A percentile compares a stretch with the other conserved stretches of the same genome.
phyloP scores from a whole-genome alignment of 495 filamentous ascomycete genomes.

The Neurospora sp. region DNA sequence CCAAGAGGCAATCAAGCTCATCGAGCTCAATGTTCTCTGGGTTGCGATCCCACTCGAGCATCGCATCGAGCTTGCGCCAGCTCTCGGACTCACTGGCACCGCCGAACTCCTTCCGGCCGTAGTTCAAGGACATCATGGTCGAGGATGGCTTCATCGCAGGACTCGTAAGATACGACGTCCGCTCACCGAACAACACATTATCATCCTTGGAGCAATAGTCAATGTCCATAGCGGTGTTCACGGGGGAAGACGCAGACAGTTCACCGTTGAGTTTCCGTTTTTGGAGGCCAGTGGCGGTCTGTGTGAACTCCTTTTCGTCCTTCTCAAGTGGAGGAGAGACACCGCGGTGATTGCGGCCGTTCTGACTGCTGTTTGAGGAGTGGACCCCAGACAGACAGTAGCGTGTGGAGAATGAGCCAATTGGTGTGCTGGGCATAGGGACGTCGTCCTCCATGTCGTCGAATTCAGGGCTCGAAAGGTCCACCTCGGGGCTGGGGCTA shows the following conservation, averaged over 20 bases:
- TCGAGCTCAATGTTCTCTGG: constrained; percentile 86
- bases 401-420: constrained; percentile 48
- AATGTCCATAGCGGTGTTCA: constrained; percentile 34
- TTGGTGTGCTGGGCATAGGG: constrained; percentile 44
- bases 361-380: constrained; percentile 2
- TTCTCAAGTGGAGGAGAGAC: constrained; percentile 83
- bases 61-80: constrained; percentile 42
- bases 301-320: constrained; percentile 94
- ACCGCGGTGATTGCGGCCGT: constrained; percentile 53
- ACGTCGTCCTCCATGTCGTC: constrained; percentile 60
- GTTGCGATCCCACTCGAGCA: constrained; percentile 58
- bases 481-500: constrained; percentile 86
- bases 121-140: constrained; percentile 26
- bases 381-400: constrained; percentile 27
- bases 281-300: constrained; percentile 80
- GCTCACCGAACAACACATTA: constrained; percentile 42
- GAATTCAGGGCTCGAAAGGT: constrained; percentile 79
- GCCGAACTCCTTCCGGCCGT: constrained; percentile 37
- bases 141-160: constrained; percentile 33
- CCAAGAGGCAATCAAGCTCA: constrained; percentile 84
- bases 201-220: constrained; percentile 42
- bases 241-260: constrained; percentile 29
- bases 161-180: constrained; percentile 27
- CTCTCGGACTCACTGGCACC: constrained; percentile 29
- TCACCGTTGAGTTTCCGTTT: constrained; percentile 55